Base-by-base conservation (phyloP, 2,329 filamentous ascomycete genomes). In the Mycogone perniciosa region DNA sequence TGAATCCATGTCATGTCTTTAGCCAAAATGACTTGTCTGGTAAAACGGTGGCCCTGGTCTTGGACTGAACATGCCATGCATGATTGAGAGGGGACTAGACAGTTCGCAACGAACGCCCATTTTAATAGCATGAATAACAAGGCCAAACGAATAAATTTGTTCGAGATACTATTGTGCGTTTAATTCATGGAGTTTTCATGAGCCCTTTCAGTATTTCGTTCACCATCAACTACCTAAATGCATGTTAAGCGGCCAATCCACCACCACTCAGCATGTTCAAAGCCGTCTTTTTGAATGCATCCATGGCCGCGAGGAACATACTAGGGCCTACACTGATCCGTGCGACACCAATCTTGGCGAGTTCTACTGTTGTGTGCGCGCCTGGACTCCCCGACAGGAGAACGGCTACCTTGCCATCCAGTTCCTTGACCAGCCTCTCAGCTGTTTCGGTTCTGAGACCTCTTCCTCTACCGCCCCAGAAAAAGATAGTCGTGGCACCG, bases 401-500 rank as follows among this genome's bases (percentile, higher is more conserved):
- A 8, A 81, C 76, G 47, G 76, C 75, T 10, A 82, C 60, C 44
- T 64, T 67, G 1, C 78, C 78, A 3, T 67, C 70, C 42, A 82
- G 70, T 42, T 70, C 76, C 47, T 66, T 61, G 2, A 75, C 75
- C 55, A 82, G 59, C 39, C 58, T 62, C 59, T 67, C 61, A 2
- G 80, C 70, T 61, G 81, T 78, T 0, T 67, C 69, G 9, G 62
- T 67, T 9, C 67, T 66, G 9, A 80, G 59, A 38, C 77, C 64
- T 10, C 71, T 61, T 34, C 64, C 64, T 0, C 66, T 58, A 2
- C 68, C 77, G 10, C 80, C 80, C 79, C 79, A 84, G 46, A 82
- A 78, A 65, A 83, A 84, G 0, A 81, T 71, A 1, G 76, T 82
- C 9, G 72, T 76, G 0, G 81, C 81, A 0, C 81, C 81, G 2